phyloP scores from a whole-genome alignment of 177 flowering plant species.

The Tripterygium wilfordii region DNA sequence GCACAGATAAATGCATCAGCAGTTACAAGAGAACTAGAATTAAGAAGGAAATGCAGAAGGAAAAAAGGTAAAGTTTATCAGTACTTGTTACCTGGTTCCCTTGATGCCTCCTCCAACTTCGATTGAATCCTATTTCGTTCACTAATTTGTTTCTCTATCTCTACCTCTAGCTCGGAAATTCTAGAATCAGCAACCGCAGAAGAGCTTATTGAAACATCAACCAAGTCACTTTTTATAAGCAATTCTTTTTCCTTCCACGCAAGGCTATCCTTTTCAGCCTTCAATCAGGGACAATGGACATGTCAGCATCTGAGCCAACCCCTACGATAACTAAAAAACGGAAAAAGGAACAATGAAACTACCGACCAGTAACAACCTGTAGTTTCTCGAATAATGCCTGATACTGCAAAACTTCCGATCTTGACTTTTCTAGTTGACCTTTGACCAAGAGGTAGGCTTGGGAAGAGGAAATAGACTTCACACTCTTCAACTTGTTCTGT shows the following conservation, averaged over 20 bases:
- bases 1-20: no score
- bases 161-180: constrained; percentile 44
- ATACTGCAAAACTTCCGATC: constrained; percentile 54
- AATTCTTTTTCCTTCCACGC: constrained; percentile 77
- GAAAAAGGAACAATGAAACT: constrained; percentile 26
- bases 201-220: constrained; percentile 59
- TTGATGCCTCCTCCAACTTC: constrained; percentile 64
- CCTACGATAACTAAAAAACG: constrained; percentile 8
- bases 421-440: constrained; percentile 75
- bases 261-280: constrained; percentile 79
- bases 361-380: constrained; percentile 82
- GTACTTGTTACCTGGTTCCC: constrained; percentile 60
- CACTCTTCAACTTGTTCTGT: constrained; percentile 73
- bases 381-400: constrained; percentile 68
- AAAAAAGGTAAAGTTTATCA: background rate
- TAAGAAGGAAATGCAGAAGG: background rate
- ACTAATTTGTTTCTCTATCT: constrained; percentile 48
- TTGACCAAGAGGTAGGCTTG: constrained; percentile 42
- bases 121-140: constrained; percentile 49
- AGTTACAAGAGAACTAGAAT: no score
- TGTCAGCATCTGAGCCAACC: constrained; percentile 16
- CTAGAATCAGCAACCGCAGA: constrained; percentile 45
- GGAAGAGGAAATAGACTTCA: constrained; percentile 61
- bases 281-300: constrained; percentile 9
- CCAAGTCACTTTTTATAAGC: constrained; percentile 60